phyloP scores from a whole-genome alignment of 495 filamentous ascomycete species.

The Lasiosphaeris hirsuta region DNA sequence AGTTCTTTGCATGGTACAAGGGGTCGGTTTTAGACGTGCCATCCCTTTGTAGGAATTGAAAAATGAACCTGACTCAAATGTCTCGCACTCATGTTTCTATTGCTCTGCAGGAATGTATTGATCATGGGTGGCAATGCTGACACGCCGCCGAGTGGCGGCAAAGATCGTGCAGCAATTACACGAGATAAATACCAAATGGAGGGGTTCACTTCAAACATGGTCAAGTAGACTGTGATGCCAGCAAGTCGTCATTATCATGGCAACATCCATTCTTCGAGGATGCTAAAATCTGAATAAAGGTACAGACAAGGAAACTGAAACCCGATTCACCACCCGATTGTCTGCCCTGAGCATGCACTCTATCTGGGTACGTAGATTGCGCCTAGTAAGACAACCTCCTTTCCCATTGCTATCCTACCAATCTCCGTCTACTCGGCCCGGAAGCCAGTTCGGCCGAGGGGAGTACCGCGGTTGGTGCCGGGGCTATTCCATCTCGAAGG shows the following conservation, averaged over 20 bases:
- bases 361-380: constrained; percentile 10
- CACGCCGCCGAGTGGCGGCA: neutral
- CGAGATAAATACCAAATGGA: too few species aligned
- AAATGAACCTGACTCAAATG: constrained; percentile 2
- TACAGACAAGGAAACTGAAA: constrained; percentile 15
- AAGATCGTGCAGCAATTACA: too few species aligned
- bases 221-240: too few species aligned
- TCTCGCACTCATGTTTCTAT: neutral
- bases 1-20: constrained; percentile 16
- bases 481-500: constrained; percentile 9
- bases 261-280: constrained; percentile 13
- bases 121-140: neutral
- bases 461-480: constrained; percentile 13
- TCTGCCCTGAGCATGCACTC: constrained; percentile 11
- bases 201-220: too few species aligned
- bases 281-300: constrained; percentile 20
- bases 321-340: constrained; percentile 8
- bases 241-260: neutral
- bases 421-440: constrained; percentile 20
- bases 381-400: constrained; percentile 6
- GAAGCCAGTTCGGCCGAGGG: constrained; percentile 21
- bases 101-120: too few species aligned
- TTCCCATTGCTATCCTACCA: neutral
- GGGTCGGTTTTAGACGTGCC: constrained; percentile 3
- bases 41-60: constrained; percentile 11